Conservation (phyloP, 1,139 yeast genomes). For the Saccharomyces pastorianus region DNA sequence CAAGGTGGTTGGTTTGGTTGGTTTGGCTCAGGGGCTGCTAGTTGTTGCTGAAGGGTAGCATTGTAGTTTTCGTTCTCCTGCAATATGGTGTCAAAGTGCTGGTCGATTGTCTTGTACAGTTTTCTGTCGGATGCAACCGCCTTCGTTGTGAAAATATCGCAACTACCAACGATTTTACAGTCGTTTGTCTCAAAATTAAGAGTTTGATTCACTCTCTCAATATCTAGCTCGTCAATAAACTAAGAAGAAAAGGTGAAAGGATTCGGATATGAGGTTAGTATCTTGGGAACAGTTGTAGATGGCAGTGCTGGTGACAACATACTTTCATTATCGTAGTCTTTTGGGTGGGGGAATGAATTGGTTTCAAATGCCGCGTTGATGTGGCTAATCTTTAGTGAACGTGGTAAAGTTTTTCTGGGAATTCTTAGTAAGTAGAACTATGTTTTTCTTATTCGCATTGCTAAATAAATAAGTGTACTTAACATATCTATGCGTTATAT, state of each 20-base stretch:
- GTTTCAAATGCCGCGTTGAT: neutral
- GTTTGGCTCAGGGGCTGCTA: neutral
- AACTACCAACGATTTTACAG: slow-evolving; percentile 81
- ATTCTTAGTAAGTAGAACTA: neutral
- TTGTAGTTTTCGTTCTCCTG: slow-evolving; percentile 40
- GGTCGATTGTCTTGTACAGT: slow-evolving; percentile 78
- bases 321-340: neutral
- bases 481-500: neutral
- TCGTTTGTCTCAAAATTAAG: slow-evolving; percentile 83
- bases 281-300: no score
- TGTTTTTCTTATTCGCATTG: neutral
- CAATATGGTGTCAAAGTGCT: slow-evolving; percentile 60
- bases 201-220: slow-evolving; percentile 80
- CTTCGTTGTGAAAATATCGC: slow-evolving; percentile 90
- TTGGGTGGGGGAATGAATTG: no score
- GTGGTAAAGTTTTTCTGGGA: neutral
- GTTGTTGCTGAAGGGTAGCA: slow-evolving; percentile 24
- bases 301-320: neutral
- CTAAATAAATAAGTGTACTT: neutral
- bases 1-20: slow-evolving; percentile 8
- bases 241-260: slow-evolving; percentile 22
- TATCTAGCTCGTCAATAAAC: slow-evolving; percentile 88
- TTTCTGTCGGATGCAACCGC: slow-evolving; percentile 87
- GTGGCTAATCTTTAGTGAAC: neutral
- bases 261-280: slow-evolving; percentile 4